Conservation (phyloP, 2,329 filamentous ascomycete genomes). For the Arthrobotrys megalospora region DNA sequence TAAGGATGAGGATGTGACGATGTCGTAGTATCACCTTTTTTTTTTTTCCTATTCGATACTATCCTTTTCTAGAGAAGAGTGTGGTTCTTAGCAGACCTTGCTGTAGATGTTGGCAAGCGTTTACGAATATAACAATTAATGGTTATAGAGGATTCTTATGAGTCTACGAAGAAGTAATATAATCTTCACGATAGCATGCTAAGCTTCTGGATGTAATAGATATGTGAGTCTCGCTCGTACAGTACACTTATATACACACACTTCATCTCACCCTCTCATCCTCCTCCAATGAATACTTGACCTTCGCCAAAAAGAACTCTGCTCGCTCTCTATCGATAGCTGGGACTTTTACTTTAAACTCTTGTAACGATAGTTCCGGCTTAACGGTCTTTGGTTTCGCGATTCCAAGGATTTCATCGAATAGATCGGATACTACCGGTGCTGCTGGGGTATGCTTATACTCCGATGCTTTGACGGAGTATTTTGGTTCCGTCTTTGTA, state of each 20-base stretch:
- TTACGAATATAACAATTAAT: no score
- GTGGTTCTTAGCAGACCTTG: no score
- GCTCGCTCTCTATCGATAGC: conserved; percentile 86
- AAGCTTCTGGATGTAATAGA: no score
- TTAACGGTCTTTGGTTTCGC: conserved; percentile 66
- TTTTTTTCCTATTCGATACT: neutral
- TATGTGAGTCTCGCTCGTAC: no score
- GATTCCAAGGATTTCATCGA: conserved; percentile 81
- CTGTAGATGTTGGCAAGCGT: no score
- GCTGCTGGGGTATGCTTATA: conserved; percentile 66
- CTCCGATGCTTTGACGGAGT: conserved; percentile 72
- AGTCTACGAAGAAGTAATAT: no score
- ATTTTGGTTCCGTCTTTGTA: conserved; percentile 77
- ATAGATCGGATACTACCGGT: conserved; percentile 77
- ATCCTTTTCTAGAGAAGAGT: no score
- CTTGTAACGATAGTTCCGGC: conserved; percentile 74
- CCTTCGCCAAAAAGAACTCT: conserved; percentile 83
- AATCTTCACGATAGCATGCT: no score
- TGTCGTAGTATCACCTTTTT: conserved; percentile 16
- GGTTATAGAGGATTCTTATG: no score
- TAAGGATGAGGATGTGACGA: conserved; percentile 52
- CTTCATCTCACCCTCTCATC: conserved; percentile 72
- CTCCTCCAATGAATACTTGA: conserved; percentile 85
- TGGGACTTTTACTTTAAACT: conserved; percentile 86
- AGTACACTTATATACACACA: neutral